Percentiles rank a stretch among this genome's conserved stretches.
Conservation (phyloP, 495 filamentous ascomycete genomes). For the Pseudevernia furfuracea region DNA sequence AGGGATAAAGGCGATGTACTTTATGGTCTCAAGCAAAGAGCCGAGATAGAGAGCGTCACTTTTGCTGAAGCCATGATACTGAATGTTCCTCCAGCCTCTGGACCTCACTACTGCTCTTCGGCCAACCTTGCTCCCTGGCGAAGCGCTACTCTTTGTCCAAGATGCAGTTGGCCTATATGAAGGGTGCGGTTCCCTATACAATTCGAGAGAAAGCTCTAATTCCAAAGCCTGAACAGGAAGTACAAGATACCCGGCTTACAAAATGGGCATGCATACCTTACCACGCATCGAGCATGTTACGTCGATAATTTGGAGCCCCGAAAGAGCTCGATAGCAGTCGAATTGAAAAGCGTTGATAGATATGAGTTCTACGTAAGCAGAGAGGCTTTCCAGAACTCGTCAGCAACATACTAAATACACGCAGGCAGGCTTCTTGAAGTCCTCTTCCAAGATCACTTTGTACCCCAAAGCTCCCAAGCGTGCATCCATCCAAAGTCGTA, state of each 20-base stretch:
- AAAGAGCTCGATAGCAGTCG: conserved; percentile 74
- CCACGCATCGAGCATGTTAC: conserved; percentile 90
- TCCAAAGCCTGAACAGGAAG: conserved; percentile 52
- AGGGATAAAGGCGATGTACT: too few species aligned
- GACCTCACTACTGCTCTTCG: conserved; percentile 93
- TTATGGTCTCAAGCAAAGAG: too few species aligned
- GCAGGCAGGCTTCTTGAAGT: conserved; percentile 89
- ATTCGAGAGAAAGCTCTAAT: conserved; percentile 5
- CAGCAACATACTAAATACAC: conserved; percentile 20
- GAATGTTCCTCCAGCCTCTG: conserved; percentile 91
- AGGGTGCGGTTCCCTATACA: conserved; percentile 52
- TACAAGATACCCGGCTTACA: conserved; percentile 92
- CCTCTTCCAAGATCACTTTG: conserved; percentile 86
- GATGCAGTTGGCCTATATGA: conserved; percentile 96
- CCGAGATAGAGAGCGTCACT: conserved; percentile 9
- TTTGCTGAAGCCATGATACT: conserved; percentile 34
- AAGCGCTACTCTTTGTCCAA: conserved; percentile 87
- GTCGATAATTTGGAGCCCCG: conserved; percentile 84
- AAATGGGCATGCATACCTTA: conserved; percentile 92
- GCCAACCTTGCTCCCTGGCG: conserved; percentile 82
- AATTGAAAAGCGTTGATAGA: conserved; percentile 84
- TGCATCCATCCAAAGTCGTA: conserved; percentile 41
- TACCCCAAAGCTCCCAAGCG: conserved; percentile 66
- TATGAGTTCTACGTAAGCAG: conserved; percentile 73
- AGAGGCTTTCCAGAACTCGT: conserved; percentile 8